Evolutionary conservation across 192 early-diverging fungal species (phyloP).

Genomic region (Backusella luteola): DNA sequence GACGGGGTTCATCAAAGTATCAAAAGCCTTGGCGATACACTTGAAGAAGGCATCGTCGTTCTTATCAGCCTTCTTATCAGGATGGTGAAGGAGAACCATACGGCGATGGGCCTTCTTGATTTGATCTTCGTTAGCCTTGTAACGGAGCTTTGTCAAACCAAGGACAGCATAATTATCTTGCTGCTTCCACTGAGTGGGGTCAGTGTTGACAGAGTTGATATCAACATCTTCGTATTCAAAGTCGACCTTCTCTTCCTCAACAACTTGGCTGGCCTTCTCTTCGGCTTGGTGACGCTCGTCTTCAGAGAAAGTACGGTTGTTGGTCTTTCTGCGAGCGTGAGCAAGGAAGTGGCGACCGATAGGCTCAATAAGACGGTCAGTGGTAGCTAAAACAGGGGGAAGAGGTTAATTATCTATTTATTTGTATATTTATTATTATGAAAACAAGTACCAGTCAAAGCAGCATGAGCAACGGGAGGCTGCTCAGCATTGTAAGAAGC

Average conservation of each 20-base stretch:
- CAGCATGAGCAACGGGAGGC: slow-evolving; percentile 37
- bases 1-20: slow-evolving; percentile 86
- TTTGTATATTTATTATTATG: background rate
- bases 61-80: slow-evolving; percentile 94
- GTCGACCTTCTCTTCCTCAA: slow-evolving; percentile 55
- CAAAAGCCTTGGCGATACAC: slow-evolving; percentile 89
- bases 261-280: slow-evolving; percentile 39
- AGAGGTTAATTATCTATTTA: background rate
- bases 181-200: slow-evolving; percentile 94
- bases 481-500: slow-evolving; percentile 57
- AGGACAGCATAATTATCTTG: slow-evolving; percentile 98
- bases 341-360: slow-evolving; percentile 58
- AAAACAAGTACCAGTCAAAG: slow-evolving; percentile 37
- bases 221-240: slow-evolving; percentile 86
- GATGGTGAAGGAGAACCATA: slow-evolving; percentile 98
- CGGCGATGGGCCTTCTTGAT: slow-evolving; percentile 77
- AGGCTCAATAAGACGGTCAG: slow-evolving; percentile 49
- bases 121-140: slow-evolving; percentile 88
- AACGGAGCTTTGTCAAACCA: slow-evolving; percentile 87
- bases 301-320: slow-evolving; percentile 62
- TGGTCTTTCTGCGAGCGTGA: slow-evolving; percentile 57
- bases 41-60: slow-evolving; percentile 99
- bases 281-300: slow-evolving; percentile 53
- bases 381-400: slow-evolving; percentile 15
- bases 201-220: slow-evolving; percentile 66